Evolutionary conservation across 768 basidiomycete species (phyloP).

Genomic region (Hypholoma sublateritium): DNA sequence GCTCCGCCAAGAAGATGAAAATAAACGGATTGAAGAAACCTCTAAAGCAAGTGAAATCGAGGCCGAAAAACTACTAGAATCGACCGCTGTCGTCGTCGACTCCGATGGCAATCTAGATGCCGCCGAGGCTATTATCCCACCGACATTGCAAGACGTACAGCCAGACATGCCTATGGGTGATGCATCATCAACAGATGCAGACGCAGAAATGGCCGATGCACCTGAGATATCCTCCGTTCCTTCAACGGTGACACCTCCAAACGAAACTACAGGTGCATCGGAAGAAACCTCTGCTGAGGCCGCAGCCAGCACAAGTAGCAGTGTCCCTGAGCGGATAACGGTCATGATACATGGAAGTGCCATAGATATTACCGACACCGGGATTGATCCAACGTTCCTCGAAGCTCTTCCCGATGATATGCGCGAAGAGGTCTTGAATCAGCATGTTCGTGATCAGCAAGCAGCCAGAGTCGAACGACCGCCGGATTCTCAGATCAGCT

Average conservation of each 20-base stretch:
- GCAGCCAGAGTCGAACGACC: conserved; percentile 74
- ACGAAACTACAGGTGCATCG: not conserved
- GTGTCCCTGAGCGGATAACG: conserved; percentile 65
- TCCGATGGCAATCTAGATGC: conserved; percentile 18
- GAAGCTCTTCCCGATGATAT: conserved; percentile 98
- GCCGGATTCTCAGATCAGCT: conserved; percentile 85
- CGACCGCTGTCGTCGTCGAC: conserved; percentile 24
- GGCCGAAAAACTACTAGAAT: conserved; percentile 32
- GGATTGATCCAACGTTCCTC: conserved; percentile 96
- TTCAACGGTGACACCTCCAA: conserved; percentile 5
- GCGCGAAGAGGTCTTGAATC: conserved; percentile 96
- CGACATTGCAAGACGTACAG: not conserved
- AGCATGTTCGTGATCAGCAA: conserved; percentile 91
- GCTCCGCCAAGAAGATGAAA: conserved; percentile 55
- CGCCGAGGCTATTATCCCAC: not conserved
- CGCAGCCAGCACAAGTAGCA: conserved; percentile 22
- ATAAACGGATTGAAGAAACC: conserved; percentile 39
- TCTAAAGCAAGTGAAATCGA: conserved; percentile 31
- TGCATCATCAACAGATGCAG: conserved; percentile 27
- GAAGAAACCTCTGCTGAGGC: not conserved
- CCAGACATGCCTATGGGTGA: conserved; percentile 37
- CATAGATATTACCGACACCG: conserved; percentile 98
- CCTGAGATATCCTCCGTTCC: conserved; percentile 18
- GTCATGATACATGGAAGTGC: conserved; percentile 90
- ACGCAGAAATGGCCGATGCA: conserved; percentile 55